Base-by-base conservation (phyloP, 2,329 filamentous ascomycete genomes). In the Dactylellina leptospora region DNA sequence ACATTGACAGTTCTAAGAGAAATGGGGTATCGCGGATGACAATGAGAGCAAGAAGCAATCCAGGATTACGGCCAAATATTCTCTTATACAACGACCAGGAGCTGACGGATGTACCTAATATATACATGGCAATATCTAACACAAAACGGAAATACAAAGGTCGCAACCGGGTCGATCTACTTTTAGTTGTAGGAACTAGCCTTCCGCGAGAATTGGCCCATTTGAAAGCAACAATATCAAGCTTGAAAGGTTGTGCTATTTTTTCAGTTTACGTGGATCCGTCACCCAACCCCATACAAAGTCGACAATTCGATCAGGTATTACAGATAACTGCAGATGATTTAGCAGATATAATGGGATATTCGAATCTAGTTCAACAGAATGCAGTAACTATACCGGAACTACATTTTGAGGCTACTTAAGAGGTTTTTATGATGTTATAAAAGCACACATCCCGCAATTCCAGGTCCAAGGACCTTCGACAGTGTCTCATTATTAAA, bases 141-240 rank as follows among this genome's bases (percentile, higher is more conserved):
- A n/a, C 47, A 27, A 30, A 28, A 30, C 22, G 25, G 13, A 51
- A 51, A 30, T 51, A 51, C 16, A 3, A 30, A 18, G 25, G 25
- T 10, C 22, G 25, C 4, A 30, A 16, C 8, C 28, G 9, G 18
- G 47, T 51, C 3, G 47, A 51, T 16, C 6, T 51, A 25, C 25
- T 51, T 3, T 30, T 51, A 18, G 25, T 51, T n/a, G 25, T 51
- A 11, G 47, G 47, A 4, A 51, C 47, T 18, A 51, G 47, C 16
- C 47, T 51, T 13, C 25, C 25, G 13, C 3, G 25, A 5, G 47
- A 51, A 18, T 13, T 51, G n/a, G 3, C 4, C 25, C 25, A 51
- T 30, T 30, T 51, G 16, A 28, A 28, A n/a, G 25, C n/a, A 9
- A 51, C 22, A 30, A 28, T 51, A 11, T n/a, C 22, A 3, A 22